Evolutionary conservation across 352 stramenopile genomes (phyloP).

Genomic region (Phytophthora citricola): DNA sequence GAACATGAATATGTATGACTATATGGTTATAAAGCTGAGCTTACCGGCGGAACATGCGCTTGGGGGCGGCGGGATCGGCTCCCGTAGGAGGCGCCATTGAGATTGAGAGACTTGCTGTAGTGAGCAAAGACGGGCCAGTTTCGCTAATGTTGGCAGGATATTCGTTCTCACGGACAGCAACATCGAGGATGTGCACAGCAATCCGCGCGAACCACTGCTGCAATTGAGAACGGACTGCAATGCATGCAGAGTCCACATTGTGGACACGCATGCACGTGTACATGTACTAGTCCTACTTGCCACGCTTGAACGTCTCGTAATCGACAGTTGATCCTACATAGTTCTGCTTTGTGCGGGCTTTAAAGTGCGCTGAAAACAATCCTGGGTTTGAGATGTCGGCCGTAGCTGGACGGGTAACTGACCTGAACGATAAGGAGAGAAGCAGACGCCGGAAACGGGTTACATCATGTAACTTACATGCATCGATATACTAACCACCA

Average conservation of each 20-base stretch:
- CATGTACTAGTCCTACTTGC: too few relatives aligned
- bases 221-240: background rate
- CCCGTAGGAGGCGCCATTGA: background rate
- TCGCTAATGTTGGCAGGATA: background rate
- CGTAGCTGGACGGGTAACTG: too few relatives aligned
- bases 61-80: background rate
- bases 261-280: background rate
- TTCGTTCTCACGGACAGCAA: background rate
- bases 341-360: too few relatives aligned
- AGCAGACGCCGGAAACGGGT: too few relatives aligned
- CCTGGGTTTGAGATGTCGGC: too few relatives aligned
- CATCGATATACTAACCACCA: too few relatives aligned
- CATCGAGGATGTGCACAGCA: background rate
- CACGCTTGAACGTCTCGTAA: too few relatives aligned
- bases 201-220: background rate
- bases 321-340: too few relatives aligned
- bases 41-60: slow-evolving; percentile 25
- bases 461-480: too few relatives aligned
- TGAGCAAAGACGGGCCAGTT: background rate
- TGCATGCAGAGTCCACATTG: background rate
- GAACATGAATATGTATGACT: background rate
- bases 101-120: background rate
- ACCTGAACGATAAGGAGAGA: too few relatives aligned
- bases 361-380: too few relatives aligned
- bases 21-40: background rate